Percentiles rank a stretch among this genome's conserved stretches.
phyloP scores from a whole-genome alignment of 495 filamentous ascomycete species.

The Collariella sp. region DNA sequence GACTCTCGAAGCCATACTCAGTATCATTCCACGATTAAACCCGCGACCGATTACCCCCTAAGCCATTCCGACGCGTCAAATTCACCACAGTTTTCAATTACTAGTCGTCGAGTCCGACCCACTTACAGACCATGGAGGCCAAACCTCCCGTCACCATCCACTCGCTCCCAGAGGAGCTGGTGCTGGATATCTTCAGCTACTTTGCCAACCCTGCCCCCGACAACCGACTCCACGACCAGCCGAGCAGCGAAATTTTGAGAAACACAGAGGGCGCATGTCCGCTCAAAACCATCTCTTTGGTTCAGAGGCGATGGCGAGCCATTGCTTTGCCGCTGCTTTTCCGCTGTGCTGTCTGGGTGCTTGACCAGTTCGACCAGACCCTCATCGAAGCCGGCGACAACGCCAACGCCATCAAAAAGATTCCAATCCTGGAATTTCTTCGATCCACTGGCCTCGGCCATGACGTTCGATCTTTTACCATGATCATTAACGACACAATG shows the following conservation, averaged over 20 bases:
- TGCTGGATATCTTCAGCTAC: slow-evolving; percentile 31
- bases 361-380: slow-evolving; percentile 14
- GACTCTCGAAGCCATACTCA: not conserved
- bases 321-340: slow-evolving; percentile 34
- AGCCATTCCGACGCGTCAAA: too few relatives aligned
- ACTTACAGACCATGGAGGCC: not conserved
- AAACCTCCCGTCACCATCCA: slow-evolving; percentile 16
- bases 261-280: slow-evolving; percentile 3
- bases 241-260: slow-evolving; percentile 20
- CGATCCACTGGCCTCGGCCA: slow-evolving; percentile 22
- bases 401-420: slow-evolving; percentile 2
- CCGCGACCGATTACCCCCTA: too few relatives aligned
- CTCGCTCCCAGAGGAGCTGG: slow-evolving; percentile 35
- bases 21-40: too few relatives aligned
- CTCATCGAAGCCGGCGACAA: slow-evolving; percentile 10
- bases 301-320: slow-evolving; percentile 36
- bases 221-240: slow-evolving; percentile 32
- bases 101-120: too few relatives aligned
- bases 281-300: slow-evolving; percentile 36
- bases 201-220: slow-evolving; percentile 28
- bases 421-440: slow-evolving; percentile 29
- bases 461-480: slow-evolving; percentile 28
- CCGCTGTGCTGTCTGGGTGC: slow-evolving; percentile 32
- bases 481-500: slow-evolving; percentile 17
- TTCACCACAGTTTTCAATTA: too few relatives aligned